Evolutionary conservation across 768 basidiomycete genomes (phyloP), one percentile per base, ranked within the genome.

Genomic region (Naganishia vishniacii): DNA sequence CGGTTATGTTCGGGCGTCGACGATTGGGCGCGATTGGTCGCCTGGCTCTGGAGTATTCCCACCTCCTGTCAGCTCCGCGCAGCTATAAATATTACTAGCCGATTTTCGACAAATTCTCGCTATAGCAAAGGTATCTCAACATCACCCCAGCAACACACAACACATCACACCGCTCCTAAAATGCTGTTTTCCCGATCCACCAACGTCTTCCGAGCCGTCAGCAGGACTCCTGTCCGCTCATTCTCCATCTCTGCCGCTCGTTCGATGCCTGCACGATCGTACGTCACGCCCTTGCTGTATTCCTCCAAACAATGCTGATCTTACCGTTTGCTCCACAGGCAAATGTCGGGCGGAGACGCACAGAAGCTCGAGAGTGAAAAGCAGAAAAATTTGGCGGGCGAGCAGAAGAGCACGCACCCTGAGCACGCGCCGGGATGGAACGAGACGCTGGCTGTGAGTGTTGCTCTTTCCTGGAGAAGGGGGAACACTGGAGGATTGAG

Each of bases 391-490:
- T 29, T 63, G 40, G 3, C 34, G 34, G 62, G 61, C 25, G 28
- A 32, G 53, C 32, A 56, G 32, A 34, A 37, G 53, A 31, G 32
- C 49, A 67, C 73, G 46, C 72, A 69, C 65, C 72, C 70, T 56
- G 68, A 75, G 56, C 64, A 70, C 48, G 74, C 74, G 20, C 74
- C 75, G 26, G 73, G 72, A 67, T 76, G 75, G 75, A 76, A 76
- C 64, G 75, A 76, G 66, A 44, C 68, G 18, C 67, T 76, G 18
- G 75, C 75, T 65, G 75, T 76, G 67, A 71, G 73, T n/a, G n/a
- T 72, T 9, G 7, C 1, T 3, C 4, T n/a, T 20, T 16, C n/a
- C n/a, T n/a, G n/a, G n/a, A n/a, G n/a, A n/a, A n/a, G n/a, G n/a
- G n/a, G n/a, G n/a, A n/a, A n/a, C n/a, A n/a, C n/a, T n/a, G n/a